A percentile compares a stretch with the other conserved stretches of the same genome.
Conservation (phyloP, 331 rosid genomes). For the Acacia pycnantha region DNA sequence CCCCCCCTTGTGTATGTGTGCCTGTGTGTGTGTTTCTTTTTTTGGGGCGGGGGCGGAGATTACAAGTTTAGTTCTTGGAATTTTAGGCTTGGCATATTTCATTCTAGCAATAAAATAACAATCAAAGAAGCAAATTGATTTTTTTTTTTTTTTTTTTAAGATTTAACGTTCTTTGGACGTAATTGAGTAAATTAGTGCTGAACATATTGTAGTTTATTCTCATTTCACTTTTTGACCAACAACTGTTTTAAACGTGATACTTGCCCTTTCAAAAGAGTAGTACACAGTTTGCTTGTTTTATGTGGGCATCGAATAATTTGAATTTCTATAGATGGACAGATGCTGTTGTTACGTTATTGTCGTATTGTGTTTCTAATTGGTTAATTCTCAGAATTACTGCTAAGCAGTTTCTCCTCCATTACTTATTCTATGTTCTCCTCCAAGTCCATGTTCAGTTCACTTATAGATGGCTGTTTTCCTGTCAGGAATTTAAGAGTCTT, state of each 20-base stretch:
- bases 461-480: constrained; percentile 4
- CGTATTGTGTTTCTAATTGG: neutral
- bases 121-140: neutral
- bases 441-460: constrained; percentile 1
- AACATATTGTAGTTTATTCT: neutral
- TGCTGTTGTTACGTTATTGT: constrained; percentile 2
- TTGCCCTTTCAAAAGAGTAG: neutral
- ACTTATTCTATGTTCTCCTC: neutral
- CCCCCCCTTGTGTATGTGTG: no score
- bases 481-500: constrained; percentile 73
- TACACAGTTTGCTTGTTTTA: neutral
- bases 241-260: neutral
- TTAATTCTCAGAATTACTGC: constrained; percentile 21
- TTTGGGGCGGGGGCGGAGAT: neutral
- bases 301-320: neutral
- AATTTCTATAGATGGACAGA: neutral
- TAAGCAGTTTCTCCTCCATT: constrained; percentile 15
- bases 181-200: neutral
- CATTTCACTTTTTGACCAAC: neutral
- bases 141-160: no score
- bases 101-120: neutral
- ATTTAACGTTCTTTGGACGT: neutral
- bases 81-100: neutral
- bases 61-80: neutral
- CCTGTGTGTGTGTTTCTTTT: no score